phyloP scores from a whole-genome alignment of 2,329 filamentous ascomycete genomes.

The Sarocladium strictum region DNA sequence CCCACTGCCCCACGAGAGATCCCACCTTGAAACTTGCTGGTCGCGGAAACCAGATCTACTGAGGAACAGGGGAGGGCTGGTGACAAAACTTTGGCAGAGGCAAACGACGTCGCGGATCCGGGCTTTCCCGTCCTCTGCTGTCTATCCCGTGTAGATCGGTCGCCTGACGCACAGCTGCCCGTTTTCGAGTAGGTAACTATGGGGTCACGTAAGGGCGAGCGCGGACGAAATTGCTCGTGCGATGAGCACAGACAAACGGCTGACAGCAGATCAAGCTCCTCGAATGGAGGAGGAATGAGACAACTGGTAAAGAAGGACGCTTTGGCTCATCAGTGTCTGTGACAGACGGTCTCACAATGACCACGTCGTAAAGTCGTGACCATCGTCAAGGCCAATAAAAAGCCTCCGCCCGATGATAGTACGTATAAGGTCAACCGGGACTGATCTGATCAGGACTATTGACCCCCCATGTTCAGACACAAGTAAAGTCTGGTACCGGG shows the following conservation, averaged over 20 bases:
- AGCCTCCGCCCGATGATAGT: too few relatives aligned
- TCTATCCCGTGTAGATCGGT: constrained; percentile 1
- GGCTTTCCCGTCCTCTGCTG: constrained; percentile 5
- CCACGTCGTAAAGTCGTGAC: neutral
- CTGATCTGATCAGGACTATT: too few relatives aligned
- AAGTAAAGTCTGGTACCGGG: constrained; percentile 7
- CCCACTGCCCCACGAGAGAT: constrained; percentile 6
- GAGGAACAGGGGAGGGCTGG: neutral
- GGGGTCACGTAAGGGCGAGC: constrained; percentile 1
- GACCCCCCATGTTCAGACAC: neutral
- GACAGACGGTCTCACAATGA: constrained; percentile 2
- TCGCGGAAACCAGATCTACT: too few relatives aligned
- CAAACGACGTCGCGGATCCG: neutral
- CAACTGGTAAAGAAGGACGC: neutral
- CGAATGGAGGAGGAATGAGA: too few relatives aligned
- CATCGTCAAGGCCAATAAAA: neutral
- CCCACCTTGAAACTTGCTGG: neutral
- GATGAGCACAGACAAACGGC: neutral
- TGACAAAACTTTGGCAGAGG: neutral
- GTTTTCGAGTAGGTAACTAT: neutral
- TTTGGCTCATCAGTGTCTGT: neutral
- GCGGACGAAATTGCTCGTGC: neutral
- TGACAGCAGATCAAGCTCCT: too few relatives aligned
- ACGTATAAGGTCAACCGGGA: too few relatives aligned
- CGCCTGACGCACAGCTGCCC: neutral